A percentile compares a stretch with the other conserved stretches of the same genome.
Evolutionary conservation across 371 early-diverging fungal species (phyloP).

Genomic region (Lichtheimia corymbifera): DNA sequence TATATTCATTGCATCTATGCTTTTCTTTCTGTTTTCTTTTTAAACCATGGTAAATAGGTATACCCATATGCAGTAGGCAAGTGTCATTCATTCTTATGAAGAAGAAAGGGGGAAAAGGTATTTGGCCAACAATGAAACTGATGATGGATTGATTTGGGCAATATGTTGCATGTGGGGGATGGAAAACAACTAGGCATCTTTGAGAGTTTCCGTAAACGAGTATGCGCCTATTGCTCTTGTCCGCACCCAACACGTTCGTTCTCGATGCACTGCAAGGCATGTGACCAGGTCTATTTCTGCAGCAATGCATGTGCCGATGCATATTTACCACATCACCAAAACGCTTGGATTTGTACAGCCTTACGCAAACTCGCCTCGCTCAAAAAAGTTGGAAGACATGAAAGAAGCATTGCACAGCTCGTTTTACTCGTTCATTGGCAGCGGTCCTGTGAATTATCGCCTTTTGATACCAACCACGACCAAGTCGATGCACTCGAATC

Average conservation of each 20-base stretch:
- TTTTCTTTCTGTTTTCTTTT: background rate
- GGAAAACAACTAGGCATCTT: slow-evolving; percentile 30
- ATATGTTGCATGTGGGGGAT: too few species aligned
- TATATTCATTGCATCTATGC: background rate
- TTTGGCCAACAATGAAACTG: too few species aligned
- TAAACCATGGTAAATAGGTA: slow-evolving; percentile 12
- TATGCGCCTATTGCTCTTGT: slow-evolving; percentile 50
- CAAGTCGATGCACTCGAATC: slow-evolving; percentile 41
- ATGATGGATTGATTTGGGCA: too few species aligned
- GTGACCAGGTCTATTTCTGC: slow-evolving; percentile 58
- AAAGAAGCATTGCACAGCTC: slow-evolving; percentile 46
- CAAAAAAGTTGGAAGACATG: slow-evolving; percentile 40
- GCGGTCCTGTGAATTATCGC: slow-evolving; percentile 9
- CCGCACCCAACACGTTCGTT: slow-evolving; percentile 36
- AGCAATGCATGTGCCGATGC: slow-evolving; percentile 29
- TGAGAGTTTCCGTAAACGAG: slow-evolving; percentile 45
- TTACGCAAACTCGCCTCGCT: slow-evolving; percentile 49
- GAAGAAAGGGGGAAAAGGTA: too few species aligned
- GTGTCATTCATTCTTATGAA: background rate
- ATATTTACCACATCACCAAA: slow-evolving; percentile 13
- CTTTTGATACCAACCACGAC: slow-evolving; percentile 10
- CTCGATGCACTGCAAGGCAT: slow-evolving; percentile 39
- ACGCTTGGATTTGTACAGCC: slow-evolving; percentile 28
- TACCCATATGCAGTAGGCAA: slow-evolving; percentile 33
- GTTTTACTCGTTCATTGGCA: slow-evolving; percentile 26